Conservation (phyloP, 2,329 filamentous ascomycete genomes). For the Lecanosticta acicola region DNA sequence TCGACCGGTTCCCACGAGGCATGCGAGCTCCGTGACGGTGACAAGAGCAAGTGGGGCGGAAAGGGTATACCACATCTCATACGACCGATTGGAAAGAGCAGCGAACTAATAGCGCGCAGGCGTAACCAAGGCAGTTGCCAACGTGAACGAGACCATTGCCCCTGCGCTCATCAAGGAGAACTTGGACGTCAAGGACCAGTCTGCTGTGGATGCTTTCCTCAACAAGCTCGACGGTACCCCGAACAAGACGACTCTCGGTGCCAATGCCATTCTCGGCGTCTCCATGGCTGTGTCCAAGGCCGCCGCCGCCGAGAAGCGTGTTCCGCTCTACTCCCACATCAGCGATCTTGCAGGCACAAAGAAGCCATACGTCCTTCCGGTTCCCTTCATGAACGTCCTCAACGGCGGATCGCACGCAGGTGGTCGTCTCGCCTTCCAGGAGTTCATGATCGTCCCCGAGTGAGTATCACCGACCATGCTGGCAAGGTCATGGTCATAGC, state of each 20-base stretch:
- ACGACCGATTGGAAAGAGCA: background rate
- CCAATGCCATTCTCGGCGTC: conserved; percentile 57
- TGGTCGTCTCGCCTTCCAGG: conserved; percentile 67
- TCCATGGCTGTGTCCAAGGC: conserved; percentile 56
- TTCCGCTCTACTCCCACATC: conserved; percentile 55
- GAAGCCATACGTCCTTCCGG: conserved; percentile 52
- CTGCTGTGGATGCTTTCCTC: conserved; percentile 50
- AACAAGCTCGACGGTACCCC: conserved; percentile 52
- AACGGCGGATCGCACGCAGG: conserved; percentile 86
- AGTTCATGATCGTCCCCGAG: conserved; percentile 52
- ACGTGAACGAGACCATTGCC: conserved; percentile 51
- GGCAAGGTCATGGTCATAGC: too few species aligned
- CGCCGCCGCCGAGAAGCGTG: conserved; percentile 50
- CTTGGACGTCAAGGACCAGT: conserved; percentile 52
- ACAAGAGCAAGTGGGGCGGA: conserved; percentile 50
- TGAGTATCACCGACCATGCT: too few species aligned
- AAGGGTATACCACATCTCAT: conserved; percentile 40
- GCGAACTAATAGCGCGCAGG: conserved; percentile 25
- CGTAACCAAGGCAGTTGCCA: conserved; percentile 51
- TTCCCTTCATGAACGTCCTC: conserved; percentile 55
- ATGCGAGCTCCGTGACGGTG: conserved; percentile 50
- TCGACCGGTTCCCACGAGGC: conserved; percentile 65
- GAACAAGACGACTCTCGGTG: conserved; percentile 56
- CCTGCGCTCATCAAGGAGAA: conserved; percentile 50
- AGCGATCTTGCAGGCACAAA: conserved; percentile 49